Evolutionary conservation across 179 eudicot species (phyloP).

Genomic region (Carnegiea gigantea): DNA sequence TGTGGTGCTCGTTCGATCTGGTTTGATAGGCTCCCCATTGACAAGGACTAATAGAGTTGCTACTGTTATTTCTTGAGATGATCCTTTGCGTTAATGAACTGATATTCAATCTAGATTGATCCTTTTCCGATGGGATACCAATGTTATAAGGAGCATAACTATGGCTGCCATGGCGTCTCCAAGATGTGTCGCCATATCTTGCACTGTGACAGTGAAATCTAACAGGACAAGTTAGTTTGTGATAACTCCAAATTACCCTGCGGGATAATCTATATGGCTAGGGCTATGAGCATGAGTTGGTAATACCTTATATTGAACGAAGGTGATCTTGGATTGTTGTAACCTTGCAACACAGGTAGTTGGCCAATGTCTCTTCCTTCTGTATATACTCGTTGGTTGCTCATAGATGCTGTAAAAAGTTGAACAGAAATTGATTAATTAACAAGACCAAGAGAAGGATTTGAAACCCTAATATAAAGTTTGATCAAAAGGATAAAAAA

Average conservation of each 20-base stretch:
- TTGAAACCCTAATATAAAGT: conserved; percentile 3
- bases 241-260: no score
- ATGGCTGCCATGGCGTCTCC: conserved; percentile 35
- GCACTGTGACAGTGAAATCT: neutral
- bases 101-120: conserved; percentile 14
- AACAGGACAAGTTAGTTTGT: neutral
- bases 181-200: conserved; percentile 43
- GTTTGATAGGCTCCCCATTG: conserved; percentile 26
- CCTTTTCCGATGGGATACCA: conserved; percentile 27
- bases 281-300: no score
- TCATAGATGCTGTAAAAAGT: conserved; percentile 25
- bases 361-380: conserved; percentile 71
- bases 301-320: conserved; percentile 56
- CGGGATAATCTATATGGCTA: no score
- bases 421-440: neutral
- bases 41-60: neutral
- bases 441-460: neutral
- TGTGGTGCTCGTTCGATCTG: conserved; percentile 14
- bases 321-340: conserved; percentile 39
- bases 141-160: conserved; percentile 31
- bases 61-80: conserved; percentile 8
- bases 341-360: conserved; percentile 73
- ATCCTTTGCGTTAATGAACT: neutral
- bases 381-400: conserved; percentile 44
- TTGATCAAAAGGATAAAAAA: neutral